Conservation (phyloP, 345 rosid genomes). For the Pistacia integerrima region DNA sequence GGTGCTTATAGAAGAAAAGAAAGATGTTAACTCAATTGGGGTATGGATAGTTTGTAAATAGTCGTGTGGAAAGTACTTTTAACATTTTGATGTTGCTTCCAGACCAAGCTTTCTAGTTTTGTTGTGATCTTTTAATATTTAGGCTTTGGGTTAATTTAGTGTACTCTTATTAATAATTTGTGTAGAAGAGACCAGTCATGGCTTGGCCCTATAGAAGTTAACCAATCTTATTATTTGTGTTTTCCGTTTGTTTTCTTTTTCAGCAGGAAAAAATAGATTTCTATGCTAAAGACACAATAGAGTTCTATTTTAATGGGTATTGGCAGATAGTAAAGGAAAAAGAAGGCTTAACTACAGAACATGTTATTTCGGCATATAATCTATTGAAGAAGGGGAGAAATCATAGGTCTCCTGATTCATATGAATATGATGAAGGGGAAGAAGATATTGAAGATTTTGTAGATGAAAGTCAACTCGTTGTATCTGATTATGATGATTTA, state of each 20-base stretch:
- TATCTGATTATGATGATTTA: constrained; percentile 26
- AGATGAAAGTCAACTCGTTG: constrained; percentile 13
- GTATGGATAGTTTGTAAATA: constrained; percentile 26
- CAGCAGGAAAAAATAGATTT: constrained; percentile 46
- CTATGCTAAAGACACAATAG: constrained; percentile 34
- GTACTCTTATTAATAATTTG: no score
- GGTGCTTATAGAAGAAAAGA: constrained; percentile 44
- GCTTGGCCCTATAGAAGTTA: background rate
- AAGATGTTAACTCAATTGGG: constrained; percentile 33
- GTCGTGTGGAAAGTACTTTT: background rate
- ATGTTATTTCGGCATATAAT: constrained; percentile 30
- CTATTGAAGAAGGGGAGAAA: constrained; percentile 27
- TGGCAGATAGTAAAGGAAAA: constrained; percentile 47
- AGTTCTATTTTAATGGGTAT: constrained; percentile 44
- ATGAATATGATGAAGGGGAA: background rate
- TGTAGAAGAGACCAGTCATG: background rate
- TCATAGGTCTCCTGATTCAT: constrained; percentile 2
- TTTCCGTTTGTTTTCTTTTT: background rate
- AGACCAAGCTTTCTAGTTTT: background rate
- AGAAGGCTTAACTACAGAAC: constrained; percentile 35
- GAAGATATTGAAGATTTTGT: background rate
- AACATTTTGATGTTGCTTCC: background rate
- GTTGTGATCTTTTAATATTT: background rate
- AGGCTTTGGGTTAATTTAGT: background rate
- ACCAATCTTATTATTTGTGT: background rate